phyloP scores from a whole-genome alignment of 257 asterid genomes.

The Prunella vulgaris region DNA sequence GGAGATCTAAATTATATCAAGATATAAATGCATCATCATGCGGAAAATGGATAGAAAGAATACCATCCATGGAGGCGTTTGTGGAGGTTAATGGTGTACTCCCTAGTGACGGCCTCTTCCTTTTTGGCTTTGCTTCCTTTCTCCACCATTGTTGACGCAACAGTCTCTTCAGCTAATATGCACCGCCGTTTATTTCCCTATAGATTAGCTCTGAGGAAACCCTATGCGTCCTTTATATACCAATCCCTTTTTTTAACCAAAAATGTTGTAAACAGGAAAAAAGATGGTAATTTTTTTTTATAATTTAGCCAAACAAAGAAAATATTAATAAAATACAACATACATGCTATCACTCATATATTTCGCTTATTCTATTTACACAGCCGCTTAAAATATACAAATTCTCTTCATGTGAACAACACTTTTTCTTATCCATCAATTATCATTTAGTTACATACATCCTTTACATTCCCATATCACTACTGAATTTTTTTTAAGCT shows the following conservation, averaged over 20 bases:
- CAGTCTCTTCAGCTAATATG: conserved; percentile 10
- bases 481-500: too few species aligned
- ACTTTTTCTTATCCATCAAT: too few species aligned
- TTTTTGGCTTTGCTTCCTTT: conserved; percentile 39
- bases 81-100: conserved; percentile 55
- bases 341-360: too few species aligned
- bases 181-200: conserved; percentile 18
- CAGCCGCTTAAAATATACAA: too few species aligned
- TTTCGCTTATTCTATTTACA: too few species aligned
- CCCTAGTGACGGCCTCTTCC: conserved; percentile 52
- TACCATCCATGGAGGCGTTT: conserved; percentile 62
- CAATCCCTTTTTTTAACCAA: too few species aligned
- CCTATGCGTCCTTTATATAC: conserved; percentile 23
- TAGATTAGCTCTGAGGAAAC: conserved; percentile 22
- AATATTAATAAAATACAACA: too few species aligned
- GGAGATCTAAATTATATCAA: not conserved
- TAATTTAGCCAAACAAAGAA: too few species aligned
- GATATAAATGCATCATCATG: not conserved
- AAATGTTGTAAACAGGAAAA: not conserved
- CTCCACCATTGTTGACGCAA: conserved; percentile 38
- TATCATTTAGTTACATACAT: too few species aligned
- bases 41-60: conserved; percentile 30
- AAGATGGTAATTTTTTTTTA: too few species aligned
- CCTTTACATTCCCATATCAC: too few species aligned
- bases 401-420: too few species aligned